Conservation (phyloP, 1,284 basidiomycete genomes). For the Wolfiporia cocos region DNA sequence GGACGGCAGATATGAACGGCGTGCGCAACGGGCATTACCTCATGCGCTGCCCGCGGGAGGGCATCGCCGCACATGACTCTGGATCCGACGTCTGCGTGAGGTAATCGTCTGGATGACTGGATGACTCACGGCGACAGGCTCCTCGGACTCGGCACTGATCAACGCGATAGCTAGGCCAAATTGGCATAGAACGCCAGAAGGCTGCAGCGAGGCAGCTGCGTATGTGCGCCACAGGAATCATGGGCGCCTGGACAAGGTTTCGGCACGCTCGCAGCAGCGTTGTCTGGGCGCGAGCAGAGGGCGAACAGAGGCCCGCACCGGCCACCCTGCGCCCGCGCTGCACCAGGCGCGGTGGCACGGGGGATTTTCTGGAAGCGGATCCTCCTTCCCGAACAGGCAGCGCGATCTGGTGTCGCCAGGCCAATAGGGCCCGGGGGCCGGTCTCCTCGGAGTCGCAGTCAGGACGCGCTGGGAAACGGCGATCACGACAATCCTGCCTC, state of each 20-base stretch:
- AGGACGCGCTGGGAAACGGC: conserved; percentile 5
- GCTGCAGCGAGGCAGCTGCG: conserved; percentile 1
- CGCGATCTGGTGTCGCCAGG: no score
- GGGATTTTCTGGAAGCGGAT: conserved; percentile 8
- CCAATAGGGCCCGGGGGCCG: conserved; percentile 3
- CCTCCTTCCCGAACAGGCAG: no score
- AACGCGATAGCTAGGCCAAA: conserved; percentile 1
- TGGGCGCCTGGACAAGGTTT: neutral
- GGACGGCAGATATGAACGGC: no score
- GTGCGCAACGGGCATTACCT: no score
- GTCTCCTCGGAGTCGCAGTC: conserved; percentile 4
- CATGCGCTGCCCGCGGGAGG: no score
- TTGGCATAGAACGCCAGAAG: no score
- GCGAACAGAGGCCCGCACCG: conserved; percentile 1
- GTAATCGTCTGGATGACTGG: no score
- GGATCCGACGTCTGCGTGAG: no score
- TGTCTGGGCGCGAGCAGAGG: neutral
- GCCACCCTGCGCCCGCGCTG: neutral
- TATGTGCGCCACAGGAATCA: neutral
- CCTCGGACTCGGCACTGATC: conserved; percentile 1
- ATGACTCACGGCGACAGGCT: no score
- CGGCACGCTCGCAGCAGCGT: neutral
- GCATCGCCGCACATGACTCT: no score
- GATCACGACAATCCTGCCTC: conserved; percentile 10
- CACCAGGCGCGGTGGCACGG: no score